These are phyloP conservation scores for Alternaria brassicae DNA, from an alignment of 2,329 filamentous ascomycete species.

Conservation along the genomic window DNA sequence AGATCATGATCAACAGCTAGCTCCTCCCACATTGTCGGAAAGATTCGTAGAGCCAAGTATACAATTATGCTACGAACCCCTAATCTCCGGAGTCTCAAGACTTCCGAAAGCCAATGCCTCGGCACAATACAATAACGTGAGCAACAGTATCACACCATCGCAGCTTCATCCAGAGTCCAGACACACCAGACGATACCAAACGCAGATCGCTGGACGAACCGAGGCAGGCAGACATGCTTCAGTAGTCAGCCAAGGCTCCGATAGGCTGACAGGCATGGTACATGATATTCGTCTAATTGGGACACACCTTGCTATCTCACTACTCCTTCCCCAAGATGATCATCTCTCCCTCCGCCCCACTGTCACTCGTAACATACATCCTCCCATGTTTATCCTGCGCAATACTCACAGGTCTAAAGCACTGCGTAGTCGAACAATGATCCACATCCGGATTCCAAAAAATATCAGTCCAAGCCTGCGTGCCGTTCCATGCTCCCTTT, in stretches of 20 bases:
- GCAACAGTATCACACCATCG: neutral
- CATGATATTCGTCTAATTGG: too few species aligned
- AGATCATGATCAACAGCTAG: neutral
- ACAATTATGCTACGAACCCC: neutral
- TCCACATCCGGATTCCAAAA: conserved; percentile 34
- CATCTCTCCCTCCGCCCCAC: conserved; percentile 36
- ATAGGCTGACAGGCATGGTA: neutral
- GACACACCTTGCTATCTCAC: neutral
- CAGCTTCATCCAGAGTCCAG: neutral
- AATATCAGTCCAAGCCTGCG: conserved; percentile 29
- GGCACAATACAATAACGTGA: neutral
- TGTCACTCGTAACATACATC: conserved; percentile 43
- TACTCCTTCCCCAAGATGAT: conserved; percentile 34
- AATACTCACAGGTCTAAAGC: conserved; percentile 41
- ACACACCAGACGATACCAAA: neutral
- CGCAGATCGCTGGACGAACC: neutral
- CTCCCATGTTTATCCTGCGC: conserved; percentile 33
- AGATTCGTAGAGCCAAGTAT: neutral
- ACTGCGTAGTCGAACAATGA: conserved; percentile 38
- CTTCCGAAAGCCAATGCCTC: neutral
- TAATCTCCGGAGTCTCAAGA: neutral
- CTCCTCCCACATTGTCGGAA: neutral
- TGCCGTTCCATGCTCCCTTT: conserved; percentile 15
- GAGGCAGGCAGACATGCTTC: neutral
- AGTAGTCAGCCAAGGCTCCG: neutral